Conservation (phyloP, 306 rosid genomes). For the Pterocarpus santalinus region DNA sequence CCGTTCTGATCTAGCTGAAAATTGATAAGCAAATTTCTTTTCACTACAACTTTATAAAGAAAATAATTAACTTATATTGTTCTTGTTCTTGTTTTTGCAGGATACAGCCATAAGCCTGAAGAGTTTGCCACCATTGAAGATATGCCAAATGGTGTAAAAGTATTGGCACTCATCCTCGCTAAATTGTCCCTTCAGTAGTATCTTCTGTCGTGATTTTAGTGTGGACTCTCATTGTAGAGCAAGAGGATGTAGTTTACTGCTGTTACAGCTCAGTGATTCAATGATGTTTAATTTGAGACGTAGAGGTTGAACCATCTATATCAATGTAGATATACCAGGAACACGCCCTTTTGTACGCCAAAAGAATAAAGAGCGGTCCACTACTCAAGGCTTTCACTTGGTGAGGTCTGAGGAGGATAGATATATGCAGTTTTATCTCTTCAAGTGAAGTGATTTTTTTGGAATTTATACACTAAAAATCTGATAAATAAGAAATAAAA, state of each 20-base stretch:
- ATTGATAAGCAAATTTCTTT: background rate
- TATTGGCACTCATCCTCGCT: constrained; percentile 83
- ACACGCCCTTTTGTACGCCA: no score
- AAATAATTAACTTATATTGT: constrained; percentile 10
- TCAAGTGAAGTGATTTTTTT: no score
- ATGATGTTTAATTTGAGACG: constrained; percentile 17
- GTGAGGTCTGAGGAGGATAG: no score
- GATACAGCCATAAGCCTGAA: constrained; percentile 98
- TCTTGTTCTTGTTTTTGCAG: constrained; percentile 59
- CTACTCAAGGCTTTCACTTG: no score
- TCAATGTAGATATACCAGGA: background rate
- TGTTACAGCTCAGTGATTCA: constrained; percentile 31
- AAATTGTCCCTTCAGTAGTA: constrained; percentile 77
- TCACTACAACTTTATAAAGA: background rate
- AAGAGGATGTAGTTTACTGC: constrained; percentile 35
- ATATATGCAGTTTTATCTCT: no score
- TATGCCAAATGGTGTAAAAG: constrained; percentile 87
- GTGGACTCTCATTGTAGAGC: constrained; percentile 29
- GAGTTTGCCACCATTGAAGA: constrained; percentile 76
- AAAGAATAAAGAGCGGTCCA: no score
- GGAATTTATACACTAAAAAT: no score
- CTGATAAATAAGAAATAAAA: no score
- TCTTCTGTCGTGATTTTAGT: constrained; percentile 41
- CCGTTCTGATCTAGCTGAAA: constrained; percentile 6
- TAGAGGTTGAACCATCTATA: constrained; percentile 14